These are phyloP conservation scores for Phytophthora agathidicida DNA, from an alignment of 352 stramenopile species.

Conservation along the genomic window DNA sequence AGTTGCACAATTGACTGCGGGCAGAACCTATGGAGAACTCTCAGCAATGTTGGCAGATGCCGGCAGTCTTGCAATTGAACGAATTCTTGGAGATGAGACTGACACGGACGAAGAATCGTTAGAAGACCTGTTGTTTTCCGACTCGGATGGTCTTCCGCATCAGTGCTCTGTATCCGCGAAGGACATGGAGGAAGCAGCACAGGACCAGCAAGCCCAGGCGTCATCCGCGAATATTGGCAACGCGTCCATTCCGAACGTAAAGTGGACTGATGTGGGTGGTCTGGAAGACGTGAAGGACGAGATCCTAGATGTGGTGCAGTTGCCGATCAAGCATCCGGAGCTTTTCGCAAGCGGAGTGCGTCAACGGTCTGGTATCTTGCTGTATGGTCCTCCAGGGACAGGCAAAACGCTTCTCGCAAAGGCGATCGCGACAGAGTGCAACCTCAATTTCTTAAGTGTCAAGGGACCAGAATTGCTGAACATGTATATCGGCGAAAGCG, in stretches of 20 bases:
- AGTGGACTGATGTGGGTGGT: constrained; percentile 98
- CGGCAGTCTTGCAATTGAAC: constrained; percentile 54
- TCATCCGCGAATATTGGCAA: constrained; percentile 71
- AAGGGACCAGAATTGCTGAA: constrained; percentile 97
- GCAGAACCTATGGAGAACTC: constrained; percentile 78
- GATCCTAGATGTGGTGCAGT: constrained; percentile 90
- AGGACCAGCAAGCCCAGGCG: constrained; percentile 70
- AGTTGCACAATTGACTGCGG: constrained; percentile 71
- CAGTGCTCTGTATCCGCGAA: constrained; percentile 40
- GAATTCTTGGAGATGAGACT: constrained; percentile 36
- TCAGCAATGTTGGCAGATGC: constrained; percentile 70
- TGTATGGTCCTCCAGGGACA: constrained; percentile 88
- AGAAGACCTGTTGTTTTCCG: constrained; percentile 28
- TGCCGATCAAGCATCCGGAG: constrained; percentile 85
- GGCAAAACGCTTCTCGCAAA: constrained; percentile 96
- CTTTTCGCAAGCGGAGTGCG: constrained; percentile 80
- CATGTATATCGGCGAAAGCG: constrained; percentile 98
- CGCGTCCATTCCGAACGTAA: constrained; percentile 93
- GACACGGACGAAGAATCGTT: constrained; percentile 31
- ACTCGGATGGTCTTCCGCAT: constrained; percentile 14
- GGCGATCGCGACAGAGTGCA: constrained; percentile 96
- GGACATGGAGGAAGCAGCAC: constrained; percentile 63
- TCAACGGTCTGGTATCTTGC: constrained; percentile 81
- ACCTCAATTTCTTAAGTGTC: constrained; percentile 96
- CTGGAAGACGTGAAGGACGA: constrained; percentile 99